Base-by-base conservation (phyloP, 1,139 yeast genomes). In the Pichiaceae sp. region DNA sequence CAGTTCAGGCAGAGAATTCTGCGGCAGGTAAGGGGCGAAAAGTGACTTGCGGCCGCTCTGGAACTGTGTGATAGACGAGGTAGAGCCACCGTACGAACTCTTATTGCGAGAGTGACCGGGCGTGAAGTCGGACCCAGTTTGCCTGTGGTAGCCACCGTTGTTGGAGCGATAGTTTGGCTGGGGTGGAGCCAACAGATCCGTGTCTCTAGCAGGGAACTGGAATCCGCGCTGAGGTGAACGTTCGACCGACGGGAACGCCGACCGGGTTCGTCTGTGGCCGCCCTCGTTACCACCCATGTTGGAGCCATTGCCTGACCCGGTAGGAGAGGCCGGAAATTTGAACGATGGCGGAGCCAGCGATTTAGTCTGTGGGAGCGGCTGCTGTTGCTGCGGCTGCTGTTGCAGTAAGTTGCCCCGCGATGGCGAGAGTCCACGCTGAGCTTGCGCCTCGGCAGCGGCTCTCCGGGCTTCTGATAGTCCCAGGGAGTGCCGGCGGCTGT, bases 21-120 rank as follows among this genome's bases (percentile, higher is more conserved):
- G 98, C 3, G 97, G 96, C 42, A 91, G 70, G 55, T 91, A 91
- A 5, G 98, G 98, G 21, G 96, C 95, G 63, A 91, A 91, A 39
- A 91, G 70, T 0, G 96, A 84, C 55, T 89, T 91, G 50, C 98
- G 75, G 31, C 53, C 59, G 30, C 62, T 63, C 37, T 57, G 57
- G 34, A 50, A 52, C 52, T 56, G 62, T 36, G 57, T 47, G 41
- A 55, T 53, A 32, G 91, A 80, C 2, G 87, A 78, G 28, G 79
- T 69, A 0, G 87, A 76, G 2, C 72, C 72, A 21, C 75, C 78
- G 38, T 72, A 79, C 48, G 79, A 77, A 2, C 94, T 83, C 46
- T 78, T 77, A 12, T 79, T 66, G 46, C 84, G 74, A 54, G 85
- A 95, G 26, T 46, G 50, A 14, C 95, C 91, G 1, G 94, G 95